Conservation (phyloP, 495 filamentous ascomycete species). For the Aspergillus carlsbadensis region DNA sequence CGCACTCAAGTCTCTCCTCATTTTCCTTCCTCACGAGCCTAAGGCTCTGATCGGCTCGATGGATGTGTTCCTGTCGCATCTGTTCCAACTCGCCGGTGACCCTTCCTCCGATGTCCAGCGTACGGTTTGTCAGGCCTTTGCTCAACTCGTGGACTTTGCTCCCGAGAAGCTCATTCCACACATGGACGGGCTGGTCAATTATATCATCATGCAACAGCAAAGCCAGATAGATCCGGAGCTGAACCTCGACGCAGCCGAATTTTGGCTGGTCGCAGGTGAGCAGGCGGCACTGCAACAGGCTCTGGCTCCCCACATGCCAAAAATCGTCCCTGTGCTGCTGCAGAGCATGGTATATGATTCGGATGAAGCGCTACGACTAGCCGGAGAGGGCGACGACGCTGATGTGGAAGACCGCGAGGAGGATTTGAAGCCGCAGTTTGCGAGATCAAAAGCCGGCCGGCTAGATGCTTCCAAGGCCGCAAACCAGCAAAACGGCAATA, state of each 20-base stretch:
- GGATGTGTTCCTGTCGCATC: constrained; percentile 73
- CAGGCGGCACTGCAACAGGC: constrained; percentile 71
- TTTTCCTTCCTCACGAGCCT: constrained; percentile 81
- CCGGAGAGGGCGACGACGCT: constrained; percentile 83
- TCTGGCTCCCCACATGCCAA: constrained; percentile 72
- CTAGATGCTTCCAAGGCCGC: constrained; percentile 47
- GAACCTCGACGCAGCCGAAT: constrained; percentile 92
- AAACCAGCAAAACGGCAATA: constrained; percentile 53
- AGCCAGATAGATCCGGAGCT: constrained; percentile 84
- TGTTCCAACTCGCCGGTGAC: constrained; percentile 81
- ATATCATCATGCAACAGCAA: constrained; percentile 86
- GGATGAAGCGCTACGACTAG: constrained; percentile 83
- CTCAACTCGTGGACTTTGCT: constrained; percentile 84
- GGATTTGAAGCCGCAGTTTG: constrained; percentile 92
- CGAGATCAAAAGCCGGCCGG: constrained; percentile 64
- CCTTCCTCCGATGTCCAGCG: constrained; percentile 73
- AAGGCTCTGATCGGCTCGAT: constrained; percentile 73
- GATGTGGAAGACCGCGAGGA: constrained; percentile 86
- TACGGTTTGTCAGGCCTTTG: constrained; percentile 90
- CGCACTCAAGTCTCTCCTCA: constrained; percentile 81
- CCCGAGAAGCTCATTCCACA: constrained; percentile 89
- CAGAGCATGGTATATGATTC: constrained; percentile 96
- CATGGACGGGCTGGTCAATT: constrained; percentile 85
- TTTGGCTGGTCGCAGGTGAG: constrained; percentile 93
- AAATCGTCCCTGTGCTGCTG: constrained; percentile 87